Evolutionary conservation across 2,329 filamentous ascomycete genomes (phyloP), one percentile per base, ranked within the genome.

Genomic region (Dothiorella sarmentorum): DNA sequence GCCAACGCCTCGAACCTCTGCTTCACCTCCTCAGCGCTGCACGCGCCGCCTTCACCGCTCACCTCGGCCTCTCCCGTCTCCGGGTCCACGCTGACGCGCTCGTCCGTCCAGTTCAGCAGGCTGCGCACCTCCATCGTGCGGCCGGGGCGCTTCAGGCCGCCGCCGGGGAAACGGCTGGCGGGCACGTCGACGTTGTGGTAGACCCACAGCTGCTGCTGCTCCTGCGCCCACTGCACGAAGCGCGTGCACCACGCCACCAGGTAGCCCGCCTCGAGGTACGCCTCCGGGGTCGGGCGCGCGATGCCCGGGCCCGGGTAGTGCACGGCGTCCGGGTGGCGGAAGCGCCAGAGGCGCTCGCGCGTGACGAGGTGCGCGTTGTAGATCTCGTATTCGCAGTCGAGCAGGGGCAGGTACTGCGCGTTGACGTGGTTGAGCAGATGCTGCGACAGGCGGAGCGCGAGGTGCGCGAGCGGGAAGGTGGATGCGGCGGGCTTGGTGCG

Each of bases 191-290:
- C 17, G 4, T 58, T 31, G 10, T 51, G 27, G 33, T 20, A 58
- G 17, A 37, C 18, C 33, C 33, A 42, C 24, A 58, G 10, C 56
- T 58, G 43, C n/a, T 33, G 29, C 29, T 42, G 38, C 59, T 61
- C 45, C 18, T 53, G 35, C 3, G 59, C 55, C 53, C 55, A 61
- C 38, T 43, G 43, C 3, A 38, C 20, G 24, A 58, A 61, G 5
- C 45, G 29, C 18, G 26, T 22, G 7, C 55, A 55, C 59, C 59
- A 61, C 17, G 56, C 55, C 2, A 18, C 37, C 18, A 29, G 29
- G 38, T 58, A 52, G 11, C 55, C 59, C 2, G 56, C 44, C 4
- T n/a, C 15, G 4, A 58, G 18, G 37, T 58, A 58, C 1, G n/a
- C 27, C 7, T 13, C 15, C 15, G 20, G 4, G 20, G 33, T 13